Evolutionary conservation across 495 filamentous ascomycete genomes (phyloP), one percentile per base, ranked within the genome.

Genomic region (Coniosporium apollinis): DNA sequence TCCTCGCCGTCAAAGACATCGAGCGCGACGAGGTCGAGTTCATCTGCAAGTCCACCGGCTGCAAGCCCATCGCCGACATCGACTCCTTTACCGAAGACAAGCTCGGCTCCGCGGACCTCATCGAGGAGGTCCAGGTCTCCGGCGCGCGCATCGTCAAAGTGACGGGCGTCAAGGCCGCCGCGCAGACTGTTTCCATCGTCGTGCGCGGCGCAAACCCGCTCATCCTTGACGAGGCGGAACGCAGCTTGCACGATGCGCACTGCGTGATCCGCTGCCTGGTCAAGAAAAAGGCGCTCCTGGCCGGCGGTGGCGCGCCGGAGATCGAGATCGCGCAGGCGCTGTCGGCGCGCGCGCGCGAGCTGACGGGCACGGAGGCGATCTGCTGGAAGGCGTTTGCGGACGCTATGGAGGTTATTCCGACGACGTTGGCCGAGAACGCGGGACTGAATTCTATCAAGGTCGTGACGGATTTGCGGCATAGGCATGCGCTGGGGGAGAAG

Each of bases 51-150:
- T 73, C 76, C 38, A 87, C 86, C 15, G 89, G 89, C 56, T 97
- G 89, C 70, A 97, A 97, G 65, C 89, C 89, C 33, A 91, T 97
- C 46, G 89, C 89, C 46, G 92, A 97, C 59, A 82, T 96, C 54
- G 89, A 97, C 60, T 89, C 82, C 33, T 97, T 97, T 69, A 91
- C 84, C 25, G 89, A 96, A 60, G 89, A 97, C 65, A 97, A 94
- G 63, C 80, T 97, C 30, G 91, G 86, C 51, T 76, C 74, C n/a
- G 89, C 91, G 21, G 89, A 94, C 43, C 72, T 97, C 10, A 72
- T 96, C 20, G 89, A 97, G 60, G 89, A 97, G 56, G 72, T 80
- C 15, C 82, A 93, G 55, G 68, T 73, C 25, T 79, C 75, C 14
- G 89, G 89, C 34, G 77, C 82, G 31, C 78, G 85, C 31, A 84